Evolutionary conservation across 768 basidiomycete genomes (phyloP).

Genomic region (Lactarius psammicola): DNA sequence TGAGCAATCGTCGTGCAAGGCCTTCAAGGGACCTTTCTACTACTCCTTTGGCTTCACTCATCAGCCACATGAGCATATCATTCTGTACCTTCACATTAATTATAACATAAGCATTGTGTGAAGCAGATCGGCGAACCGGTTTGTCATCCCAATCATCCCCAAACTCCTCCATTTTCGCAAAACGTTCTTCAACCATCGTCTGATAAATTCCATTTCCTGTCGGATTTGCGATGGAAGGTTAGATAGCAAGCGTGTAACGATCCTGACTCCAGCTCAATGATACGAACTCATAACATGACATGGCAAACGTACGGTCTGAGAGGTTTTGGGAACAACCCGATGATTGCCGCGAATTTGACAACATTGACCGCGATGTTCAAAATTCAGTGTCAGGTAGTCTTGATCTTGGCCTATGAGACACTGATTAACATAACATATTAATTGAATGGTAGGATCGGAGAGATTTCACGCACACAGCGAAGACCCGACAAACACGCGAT

Average conservation of each 20-base stretch:
- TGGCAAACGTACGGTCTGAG: neutral
- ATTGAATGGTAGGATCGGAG: no score
- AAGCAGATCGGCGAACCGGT: neutral
- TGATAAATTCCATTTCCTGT: neutral
- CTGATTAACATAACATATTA: neutral
- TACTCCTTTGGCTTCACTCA: constrained; percentile 36
- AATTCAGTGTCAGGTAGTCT: neutral
- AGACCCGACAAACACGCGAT: no score
- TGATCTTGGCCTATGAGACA: neutral
- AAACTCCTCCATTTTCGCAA: neutral
- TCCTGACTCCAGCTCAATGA: neutral
- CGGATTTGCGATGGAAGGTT: constrained; percentile 2
- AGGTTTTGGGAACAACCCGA: neutral
- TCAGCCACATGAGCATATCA: constrained; percentile 44
- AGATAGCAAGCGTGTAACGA: neutral
- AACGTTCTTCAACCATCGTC: constrained; percentile 5
- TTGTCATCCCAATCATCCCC: constrained; percentile 14
- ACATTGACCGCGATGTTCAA: neutral
- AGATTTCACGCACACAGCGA: no score
- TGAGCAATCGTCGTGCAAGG: constrained; percentile 36
- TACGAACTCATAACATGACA: neutral
- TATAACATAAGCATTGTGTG: neutral
- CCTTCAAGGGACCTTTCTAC: constrained; percentile 35
- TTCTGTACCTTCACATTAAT: constrained; percentile 32
- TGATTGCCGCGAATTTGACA: neutral